A percentile compares a stretch with the other conserved stretches of the same genome.
Conservation (phyloP, 2,329 filamentous ascomycete species). For the Ilyonectria destructans region DNA sequence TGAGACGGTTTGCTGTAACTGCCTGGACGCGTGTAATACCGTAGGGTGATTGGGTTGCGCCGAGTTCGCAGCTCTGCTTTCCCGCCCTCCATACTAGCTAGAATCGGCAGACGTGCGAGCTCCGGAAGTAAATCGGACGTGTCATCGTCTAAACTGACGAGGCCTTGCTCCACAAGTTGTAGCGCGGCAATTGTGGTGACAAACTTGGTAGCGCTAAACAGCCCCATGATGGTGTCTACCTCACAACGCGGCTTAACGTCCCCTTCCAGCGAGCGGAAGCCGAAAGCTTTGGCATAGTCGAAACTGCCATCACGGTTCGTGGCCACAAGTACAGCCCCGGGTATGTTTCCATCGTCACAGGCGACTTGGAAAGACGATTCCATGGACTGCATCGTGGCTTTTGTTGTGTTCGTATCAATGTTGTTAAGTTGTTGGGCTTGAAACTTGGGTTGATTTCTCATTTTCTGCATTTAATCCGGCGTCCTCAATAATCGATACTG, state of each 20-base stretch:
- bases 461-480: too few relatives aligned
- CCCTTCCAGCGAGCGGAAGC: constrained; percentile 5
- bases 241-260: not conserved
- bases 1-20: not conserved
- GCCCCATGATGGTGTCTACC: not conserved
- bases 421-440: not conserved
- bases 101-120: not conserved
- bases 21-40: not conserved
- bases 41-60: constrained; percentile 5
- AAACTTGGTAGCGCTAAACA: constrained; percentile 1
- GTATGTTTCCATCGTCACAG: not conserved
- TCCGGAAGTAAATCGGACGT: not conserved
- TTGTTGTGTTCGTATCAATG: not conserved
- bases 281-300: constrained; percentile 6
- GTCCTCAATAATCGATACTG: too few relatives aligned
- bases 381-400: not conserved
- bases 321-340: constrained; percentile 5
- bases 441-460: too few relatives aligned
- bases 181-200: constrained; percentile 1
- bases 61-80: not conserved
- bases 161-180: not conserved
- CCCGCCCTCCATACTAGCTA: not conserved
- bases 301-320: not conserved
- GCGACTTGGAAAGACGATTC: not conserved
- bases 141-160: not conserved